Evolutionary conservation across 768 basidiomycete genomes (phyloP).

Genomic region (Harrya chromipes): DNA sequence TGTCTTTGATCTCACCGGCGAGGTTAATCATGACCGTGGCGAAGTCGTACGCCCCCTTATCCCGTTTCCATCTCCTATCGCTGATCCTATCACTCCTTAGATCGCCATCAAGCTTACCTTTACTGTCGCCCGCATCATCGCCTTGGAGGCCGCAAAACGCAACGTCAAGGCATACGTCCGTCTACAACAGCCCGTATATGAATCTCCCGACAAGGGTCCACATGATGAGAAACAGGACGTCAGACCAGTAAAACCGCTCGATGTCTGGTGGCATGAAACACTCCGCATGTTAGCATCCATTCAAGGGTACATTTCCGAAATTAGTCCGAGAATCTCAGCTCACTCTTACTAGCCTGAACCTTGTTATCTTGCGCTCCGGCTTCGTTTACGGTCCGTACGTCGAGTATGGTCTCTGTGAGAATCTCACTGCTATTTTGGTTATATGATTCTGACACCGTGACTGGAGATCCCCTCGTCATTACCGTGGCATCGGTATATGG

Average conservation of each 20-base stretch:
- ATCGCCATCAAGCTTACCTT: conserved; percentile 78
- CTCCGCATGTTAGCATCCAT: conserved; percentile 72
- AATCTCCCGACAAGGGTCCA: conserved; percentile 61
- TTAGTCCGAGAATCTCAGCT: not conserved
- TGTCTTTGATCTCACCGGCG: conserved; percentile 85
- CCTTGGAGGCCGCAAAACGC: conserved; percentile 74
- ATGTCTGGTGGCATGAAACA: conserved; percentile 90
- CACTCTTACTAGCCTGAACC: conserved; percentile 56
- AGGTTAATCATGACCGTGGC: conserved; percentile 69
- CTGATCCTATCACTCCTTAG: conserved; percentile 36
- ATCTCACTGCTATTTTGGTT: conserved; percentile 5
- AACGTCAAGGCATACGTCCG: conserved; percentile 78
- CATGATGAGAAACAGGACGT: conserved; percentile 72
- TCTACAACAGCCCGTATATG: conserved; percentile 75
- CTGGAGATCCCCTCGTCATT: conserved; percentile 62
- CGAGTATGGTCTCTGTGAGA: conserved; percentile 64
- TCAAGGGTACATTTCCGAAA: conserved; percentile 47
- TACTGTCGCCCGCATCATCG: conserved; percentile 63
- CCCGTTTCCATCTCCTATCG: not conserved
- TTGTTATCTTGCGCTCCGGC: conserved; percentile 73
- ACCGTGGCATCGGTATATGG: conserved; percentile 80
- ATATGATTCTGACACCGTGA: conserved; percentile 12
- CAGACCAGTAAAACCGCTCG: conserved; percentile 66
- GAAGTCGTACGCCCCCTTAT: conserved; percentile 54
- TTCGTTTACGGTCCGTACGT: conserved; percentile 82